Percentiles rank a stretch among this genome's conserved stretches.
These are phyloP conservation scores for Colletotrichum falcatum DNA, from an alignment of 2,329 filamentous ascomycete species.

Conservation along the genomic window DNA sequence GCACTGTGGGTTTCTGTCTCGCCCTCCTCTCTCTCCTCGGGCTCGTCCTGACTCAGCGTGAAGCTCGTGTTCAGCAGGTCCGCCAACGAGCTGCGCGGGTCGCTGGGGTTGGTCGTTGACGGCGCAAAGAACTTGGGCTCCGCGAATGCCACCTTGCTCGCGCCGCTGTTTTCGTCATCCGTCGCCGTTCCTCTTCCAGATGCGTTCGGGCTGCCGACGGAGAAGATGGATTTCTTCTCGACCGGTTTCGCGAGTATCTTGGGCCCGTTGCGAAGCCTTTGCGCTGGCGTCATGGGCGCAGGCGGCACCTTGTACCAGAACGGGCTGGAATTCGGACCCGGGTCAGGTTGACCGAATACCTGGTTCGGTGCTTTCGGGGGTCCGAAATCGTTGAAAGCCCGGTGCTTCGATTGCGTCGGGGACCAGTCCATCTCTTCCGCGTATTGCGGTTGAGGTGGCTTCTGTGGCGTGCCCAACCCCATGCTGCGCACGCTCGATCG, in stretches of 20 bases:
- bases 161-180: constrained; percentile 27
- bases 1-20: constrained; percentile 5
- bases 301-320: constrained; percentile 80
- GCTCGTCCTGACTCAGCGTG: constrained; percentile 51
- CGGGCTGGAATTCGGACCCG: constrained; percentile 59
- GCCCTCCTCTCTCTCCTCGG: constrained; percentile 21
- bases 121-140: constrained; percentile 72
- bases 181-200: background rate
- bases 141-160: constrained; percentile 60
- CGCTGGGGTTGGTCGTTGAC: constrained; percentile 48
- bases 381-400: constrained; percentile 64
- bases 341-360: constrained; percentile 60
- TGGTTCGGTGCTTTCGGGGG: constrained; percentile 54
- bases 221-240: constrained; percentile 64
- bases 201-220: constrained; percentile 49
- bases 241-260: constrained; percentile 64
- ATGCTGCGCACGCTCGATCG: constrained; percentile 33
- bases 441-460: constrained; percentile 49
- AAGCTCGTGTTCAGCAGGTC: constrained; percentile 60
- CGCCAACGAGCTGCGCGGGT: constrained; percentile 58
- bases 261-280: constrained; percentile 71
- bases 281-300: constrained; percentile 75
- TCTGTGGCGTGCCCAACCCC: constrained; percentile 41
- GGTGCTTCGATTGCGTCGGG: constrained; percentile 67
- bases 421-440: constrained; percentile 81